These are phyloP conservation scores for Podospora conica DNA, from an alignment of 495 filamentous ascomycete genomes.

Conservation along the genomic window DNA sequence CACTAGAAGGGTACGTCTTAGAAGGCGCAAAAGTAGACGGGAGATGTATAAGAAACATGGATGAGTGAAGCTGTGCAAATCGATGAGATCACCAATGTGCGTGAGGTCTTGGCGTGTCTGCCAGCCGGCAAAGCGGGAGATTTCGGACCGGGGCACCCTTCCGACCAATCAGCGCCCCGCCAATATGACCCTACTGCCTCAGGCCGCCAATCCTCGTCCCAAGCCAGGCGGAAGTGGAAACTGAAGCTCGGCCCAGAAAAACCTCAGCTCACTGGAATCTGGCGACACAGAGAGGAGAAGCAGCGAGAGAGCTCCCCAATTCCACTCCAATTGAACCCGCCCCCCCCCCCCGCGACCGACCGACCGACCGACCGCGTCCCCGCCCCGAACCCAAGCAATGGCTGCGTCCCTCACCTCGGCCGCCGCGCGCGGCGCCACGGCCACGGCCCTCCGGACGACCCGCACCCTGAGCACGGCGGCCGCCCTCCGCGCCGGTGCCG, in stretches of 20 bases:
- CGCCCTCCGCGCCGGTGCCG: constrained; percentile 29
- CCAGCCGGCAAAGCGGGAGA: constrained; percentile 16
- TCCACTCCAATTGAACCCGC: constrained; percentile 31
- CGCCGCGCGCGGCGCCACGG: constrained; percentile 41
- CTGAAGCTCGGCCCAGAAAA: constrained; percentile 41
- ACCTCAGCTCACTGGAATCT: constrained; percentile 37
- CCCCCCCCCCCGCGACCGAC: not conserved
- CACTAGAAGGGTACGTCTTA: constrained; percentile 39
- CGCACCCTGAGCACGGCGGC: constrained; percentile 43
- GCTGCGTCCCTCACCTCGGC: constrained; percentile 37
- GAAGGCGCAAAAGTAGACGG: not conserved
- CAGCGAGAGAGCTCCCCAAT: constrained; percentile 9
- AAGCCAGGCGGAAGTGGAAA: constrained; percentile 26
- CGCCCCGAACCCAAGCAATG: constrained; percentile 26
- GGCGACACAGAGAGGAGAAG: not conserved
- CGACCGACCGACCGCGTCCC: constrained; percentile 1
- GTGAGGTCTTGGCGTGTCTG: not conserved
- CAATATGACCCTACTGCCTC: constrained; percentile 24
- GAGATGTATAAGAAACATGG: not conserved
- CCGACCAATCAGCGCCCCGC: constrained; percentile 23
- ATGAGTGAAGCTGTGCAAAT: not conserved
- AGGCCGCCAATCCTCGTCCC: constrained; percentile 20
- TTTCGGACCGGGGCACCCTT: constrained; percentile 11
- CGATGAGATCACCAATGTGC: constrained; percentile 1
- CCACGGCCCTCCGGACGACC: constrained; percentile 30